Evolutionary conservation across 208 protist species (phyloP).

Genomic region (Wallacemonas collosoma): DNA sequence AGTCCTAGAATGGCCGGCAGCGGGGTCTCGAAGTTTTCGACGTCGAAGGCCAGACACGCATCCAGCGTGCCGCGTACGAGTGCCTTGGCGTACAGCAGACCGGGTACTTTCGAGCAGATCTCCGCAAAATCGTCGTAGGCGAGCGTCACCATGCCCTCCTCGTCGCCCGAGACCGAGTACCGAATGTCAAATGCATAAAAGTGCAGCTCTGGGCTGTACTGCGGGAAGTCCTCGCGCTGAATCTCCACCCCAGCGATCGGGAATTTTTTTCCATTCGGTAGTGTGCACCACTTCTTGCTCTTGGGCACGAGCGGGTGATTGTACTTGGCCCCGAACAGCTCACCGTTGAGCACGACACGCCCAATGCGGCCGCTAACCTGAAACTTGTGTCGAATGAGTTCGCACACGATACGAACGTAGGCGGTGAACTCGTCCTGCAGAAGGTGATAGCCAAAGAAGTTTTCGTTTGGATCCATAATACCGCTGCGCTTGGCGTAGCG

Average conservation of each 20-base stretch:
- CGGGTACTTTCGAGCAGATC: slow-evolving; percentile 68
- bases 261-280: slow-evolving; percentile 80
- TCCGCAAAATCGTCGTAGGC: slow-evolving; percentile 81
- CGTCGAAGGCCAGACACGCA: slow-evolving; percentile 84
- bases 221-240: slow-evolving; percentile 83
- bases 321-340: slow-evolving; percentile 89
- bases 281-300: slow-evolving; percentile 79
- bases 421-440: slow-evolving; percentile 70
- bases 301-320: slow-evolving; percentile 84
- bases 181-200: slow-evolving; percentile 88
- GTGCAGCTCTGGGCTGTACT: slow-evolving; percentile 90
- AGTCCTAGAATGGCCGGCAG: slow-evolving; percentile 81
- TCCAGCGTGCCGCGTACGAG: slow-evolving; percentile 85
- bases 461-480: slow-evolving; percentile 88
- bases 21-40: slow-evolving; percentile 86
- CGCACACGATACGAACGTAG: slow-evolving; percentile 63
- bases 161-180: slow-evolving; percentile 78
- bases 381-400: slow-evolving; percentile 78
- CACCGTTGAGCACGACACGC: slow-evolving; percentile 77
- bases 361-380: slow-evolving; percentile 60
- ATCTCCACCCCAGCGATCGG: slow-evolving; percentile 82
- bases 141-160: slow-evolving; percentile 77
- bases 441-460: slow-evolving; percentile 91
- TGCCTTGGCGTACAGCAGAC: slow-evolving; percentile 72
- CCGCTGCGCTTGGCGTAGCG: slow-evolving; percentile 85